Base-by-base conservation (phyloP, 352 stramenopile species). In the Phytophthora macrochlamydospora region DNA sequence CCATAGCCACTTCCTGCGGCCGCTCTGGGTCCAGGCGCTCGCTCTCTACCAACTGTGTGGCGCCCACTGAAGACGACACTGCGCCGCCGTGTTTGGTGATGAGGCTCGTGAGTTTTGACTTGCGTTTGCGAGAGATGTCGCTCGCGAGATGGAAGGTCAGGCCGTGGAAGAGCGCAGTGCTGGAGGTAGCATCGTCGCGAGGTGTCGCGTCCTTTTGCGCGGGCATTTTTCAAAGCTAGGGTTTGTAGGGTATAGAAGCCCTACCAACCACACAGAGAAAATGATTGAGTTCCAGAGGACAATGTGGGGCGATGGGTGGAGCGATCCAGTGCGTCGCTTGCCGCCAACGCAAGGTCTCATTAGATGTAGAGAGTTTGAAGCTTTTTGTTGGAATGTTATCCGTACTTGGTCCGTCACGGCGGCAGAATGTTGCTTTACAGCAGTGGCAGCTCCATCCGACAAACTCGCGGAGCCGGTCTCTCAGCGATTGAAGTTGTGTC, bases 31-130 rank as follows among this genome's bases (percentile, higher is more conserved):
- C 49, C 32, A 90, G 62, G 29, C 62, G 42, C 2, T 69, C 62
- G 30, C 38, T 71, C 50, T 76, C 65, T 14, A 90, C 83, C 38
- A 91, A 66, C 51, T 88, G 70, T 37, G 81, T 63, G 7, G 67
- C 56, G 24, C 38, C 54, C 7, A 8, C 30, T 14, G 57, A 32
- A 14, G 31, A 28, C 1, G 38, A 2, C 5, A 86, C 64, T 2
- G 58, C 24, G 7, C 83, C 83, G 3, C 70, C 78, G 49, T 87
- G 67, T 9, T 67, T 53, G 46, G 69, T 29, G 51, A 85, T 78
- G 5, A 82, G 60, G 2, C 59, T 14, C n/a, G 42, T 45, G 24
- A 81, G 18, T 32, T 75, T 64, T 18, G 31, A 48, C 40, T 68
- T 72, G 0, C 67, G 62, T 46, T 69, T 59, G 30, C 46, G 7